Evolutionary conservation across 805 yeast genomes (phyloP).

Genomic region (Candida dajiaensis): DNA sequence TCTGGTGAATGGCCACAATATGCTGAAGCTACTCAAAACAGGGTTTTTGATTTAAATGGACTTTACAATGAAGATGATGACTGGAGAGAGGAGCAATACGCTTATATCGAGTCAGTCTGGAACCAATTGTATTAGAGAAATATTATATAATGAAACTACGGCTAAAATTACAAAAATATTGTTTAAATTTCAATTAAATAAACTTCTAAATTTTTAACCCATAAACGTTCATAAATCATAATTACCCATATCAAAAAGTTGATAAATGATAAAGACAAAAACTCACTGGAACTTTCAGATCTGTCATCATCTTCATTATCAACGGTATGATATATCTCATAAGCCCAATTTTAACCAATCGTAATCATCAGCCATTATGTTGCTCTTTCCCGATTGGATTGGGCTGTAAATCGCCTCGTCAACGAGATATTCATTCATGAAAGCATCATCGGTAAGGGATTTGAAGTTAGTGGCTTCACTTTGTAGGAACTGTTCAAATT

Average conservation of each 20-base stretch:
- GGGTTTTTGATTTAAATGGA: slow-evolving; percentile 8
- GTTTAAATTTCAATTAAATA: too few species aligned
- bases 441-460: background rate
- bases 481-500: background rate
- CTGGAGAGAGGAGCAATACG: slow-evolving; percentile 4
- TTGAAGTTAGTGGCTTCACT: background rate
- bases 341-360: background rate
- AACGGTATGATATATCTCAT: too few species aligned
- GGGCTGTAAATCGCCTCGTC: background rate
- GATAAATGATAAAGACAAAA: too few species aligned
- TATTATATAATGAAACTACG: too few species aligned
- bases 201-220: too few species aligned
- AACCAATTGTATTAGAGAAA: background rate
- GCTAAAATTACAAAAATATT: too few species aligned
- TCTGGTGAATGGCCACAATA: slow-evolving; percentile 5
- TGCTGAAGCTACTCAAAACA: background rate
- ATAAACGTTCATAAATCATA: too few species aligned
- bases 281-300: too few species aligned
- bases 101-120: background rate
- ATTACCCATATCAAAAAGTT: too few species aligned
- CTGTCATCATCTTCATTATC: too few species aligned
- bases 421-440: background rate
- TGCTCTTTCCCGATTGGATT: background rate
- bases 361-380: background rate
- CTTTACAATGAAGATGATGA: slow-evolving; percentile 4